Base-by-base conservation (phyloP, 2,329 filamentous ascomycete genomes). In the Harringtonia aguacate region DNA sequence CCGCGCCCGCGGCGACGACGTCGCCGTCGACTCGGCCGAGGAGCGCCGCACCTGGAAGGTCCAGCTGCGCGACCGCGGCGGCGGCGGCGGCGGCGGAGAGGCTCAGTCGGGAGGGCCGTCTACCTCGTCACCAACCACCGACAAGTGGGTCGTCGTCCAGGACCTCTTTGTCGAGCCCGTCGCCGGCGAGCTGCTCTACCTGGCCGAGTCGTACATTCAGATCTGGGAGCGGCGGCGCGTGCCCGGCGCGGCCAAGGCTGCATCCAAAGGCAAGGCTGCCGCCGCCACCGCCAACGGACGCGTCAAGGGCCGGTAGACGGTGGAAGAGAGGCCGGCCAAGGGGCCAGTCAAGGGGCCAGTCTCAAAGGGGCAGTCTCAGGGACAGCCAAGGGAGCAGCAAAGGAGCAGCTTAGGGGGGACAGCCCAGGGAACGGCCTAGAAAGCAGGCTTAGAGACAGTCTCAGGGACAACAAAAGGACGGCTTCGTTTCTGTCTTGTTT, bases 181-280 rank as follows among this genome's bases (percentile, higher is more conserved):
- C 18, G 84, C 90, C 63, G 85, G 78, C 50, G 90, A 98, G 68
- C 75, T 94, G 54, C 61, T 98, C 52, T 94, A 95, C 57, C 83
- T 94, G 0, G 87, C 90, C 42, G 92, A 98, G 72, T 85, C 85
- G 45, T 97, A 97, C 69, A 65, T 97, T 46, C 94, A 97, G 75
- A 79, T 98, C 36, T 97, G 92, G 92, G 92, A 97, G 69, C 73
- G 84, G 61, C 77, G 88, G 63, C 81, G 76, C 22, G 24, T 39
- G 22, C 36, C 36, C 12, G 58, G 21, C 12, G 13, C 20, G 18
- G 20, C 15, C 31, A 7, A 12, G 8, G 35, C 24, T 18, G 24
- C 36, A 15, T 18, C 13, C 20, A 31, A 20, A 7, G n/a, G 9
- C 14, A 70, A 68, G 48, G 59, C 65, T n/a, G n/a, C n/a, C n/a